phyloP scores from a whole-genome alignment of 1,139 yeast genomes.

The Geotrichum bryndzae region DNA sequence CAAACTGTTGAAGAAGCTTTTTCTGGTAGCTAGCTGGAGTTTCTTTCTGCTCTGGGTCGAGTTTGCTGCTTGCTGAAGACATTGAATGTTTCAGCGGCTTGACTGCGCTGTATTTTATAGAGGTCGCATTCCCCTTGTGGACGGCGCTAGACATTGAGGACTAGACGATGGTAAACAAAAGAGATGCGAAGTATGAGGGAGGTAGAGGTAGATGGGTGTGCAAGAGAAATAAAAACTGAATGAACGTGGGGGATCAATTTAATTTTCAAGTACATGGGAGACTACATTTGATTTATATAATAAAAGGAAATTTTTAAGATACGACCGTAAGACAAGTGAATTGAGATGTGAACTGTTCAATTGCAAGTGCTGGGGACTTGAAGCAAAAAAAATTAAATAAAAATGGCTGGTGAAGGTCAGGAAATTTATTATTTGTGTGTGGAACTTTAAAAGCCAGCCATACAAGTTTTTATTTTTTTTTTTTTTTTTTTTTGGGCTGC shows the following conservation, averaged over 20 bases:
- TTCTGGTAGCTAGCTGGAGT: neutral
- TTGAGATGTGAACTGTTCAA: neutral
- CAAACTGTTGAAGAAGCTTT: constrained; percentile 25
- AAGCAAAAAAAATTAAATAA: neutral
- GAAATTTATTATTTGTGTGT: neutral
- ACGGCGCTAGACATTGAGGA: neutral
- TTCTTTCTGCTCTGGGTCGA: neutral
- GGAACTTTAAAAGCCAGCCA: neutral
- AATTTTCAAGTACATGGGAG: neutral
- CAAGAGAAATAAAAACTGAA: neutral
- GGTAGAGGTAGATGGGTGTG: neutral
- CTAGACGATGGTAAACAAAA: neutral
- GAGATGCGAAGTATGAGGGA: neutral
- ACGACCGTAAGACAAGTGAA: neutral
- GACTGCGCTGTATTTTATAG: neutral
- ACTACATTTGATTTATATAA: neutral
- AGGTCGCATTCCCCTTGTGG: neutral
- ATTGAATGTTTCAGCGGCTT: neutral
- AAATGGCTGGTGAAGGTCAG: constrained; percentile 5
- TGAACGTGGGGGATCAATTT: too few relatives aligned
- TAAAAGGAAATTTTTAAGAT: neutral
- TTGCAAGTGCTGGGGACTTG: neutral
- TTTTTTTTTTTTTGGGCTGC: neutral
- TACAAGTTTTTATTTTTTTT: neutral
- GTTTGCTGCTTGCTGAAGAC: neutral